Evolutionary conservation across 2,329 filamentous ascomycete genomes (phyloP).

Genomic region (Neofusicoccum sp.): DNA sequence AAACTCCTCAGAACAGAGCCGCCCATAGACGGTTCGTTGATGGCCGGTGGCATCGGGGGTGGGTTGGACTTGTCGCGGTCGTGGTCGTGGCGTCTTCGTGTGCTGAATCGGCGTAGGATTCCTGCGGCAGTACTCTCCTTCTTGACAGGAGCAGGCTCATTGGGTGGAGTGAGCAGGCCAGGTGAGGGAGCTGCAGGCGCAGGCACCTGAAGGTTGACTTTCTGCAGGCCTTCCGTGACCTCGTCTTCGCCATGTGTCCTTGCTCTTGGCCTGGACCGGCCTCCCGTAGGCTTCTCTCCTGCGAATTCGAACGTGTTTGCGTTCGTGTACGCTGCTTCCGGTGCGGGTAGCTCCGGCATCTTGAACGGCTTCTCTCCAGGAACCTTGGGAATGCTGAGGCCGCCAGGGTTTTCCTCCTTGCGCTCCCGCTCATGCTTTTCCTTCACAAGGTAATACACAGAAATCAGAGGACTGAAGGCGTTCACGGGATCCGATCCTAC

Average conservation of each 20-base stretch:
- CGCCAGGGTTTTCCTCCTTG: slow-evolving; percentile 58
- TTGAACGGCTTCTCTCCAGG: slow-evolving; percentile 58
- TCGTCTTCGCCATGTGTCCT: slow-evolving; percentile 96
- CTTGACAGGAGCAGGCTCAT: slow-evolving; percentile 57
- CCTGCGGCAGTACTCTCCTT: slow-evolving; percentile 87
- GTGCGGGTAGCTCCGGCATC: slow-evolving; percentile 74
- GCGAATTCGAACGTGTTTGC: slow-evolving; percentile 80
- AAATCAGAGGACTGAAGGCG: slow-evolving; percentile 87
- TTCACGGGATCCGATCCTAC: slow-evolving; percentile 85
- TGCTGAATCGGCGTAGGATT: slow-evolving; percentile 86
- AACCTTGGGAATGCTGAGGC: slow-evolving; percentile 55
- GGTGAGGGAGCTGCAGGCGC: slow-evolving; percentile 42
- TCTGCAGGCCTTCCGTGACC: slow-evolving; percentile 69
- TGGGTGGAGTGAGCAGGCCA: slow-evolving; percentile 55
- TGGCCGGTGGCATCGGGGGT: slow-evolving; percentile 72
- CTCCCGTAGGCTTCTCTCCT: slow-evolving; percentile 82
- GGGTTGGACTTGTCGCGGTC: slow-evolving; percentile 56
- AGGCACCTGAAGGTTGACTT: slow-evolving; percentile 56
- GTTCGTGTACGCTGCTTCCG: slow-evolving; percentile 87
- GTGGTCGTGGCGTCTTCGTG: slow-evolving; percentile 69
- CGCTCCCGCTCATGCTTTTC: slow-evolving; percentile 87
- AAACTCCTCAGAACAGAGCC: slow-evolving; percentile 75
- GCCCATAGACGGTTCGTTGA: slow-evolving; percentile 67
- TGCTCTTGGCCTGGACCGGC: slow-evolving; percentile 77
- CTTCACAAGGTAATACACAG: slow-evolving; percentile 92